These are phyloP conservation scores for Candida quercuum DNA, from an alignment of 805 yeast species.

Conservation along the genomic window DNA sequence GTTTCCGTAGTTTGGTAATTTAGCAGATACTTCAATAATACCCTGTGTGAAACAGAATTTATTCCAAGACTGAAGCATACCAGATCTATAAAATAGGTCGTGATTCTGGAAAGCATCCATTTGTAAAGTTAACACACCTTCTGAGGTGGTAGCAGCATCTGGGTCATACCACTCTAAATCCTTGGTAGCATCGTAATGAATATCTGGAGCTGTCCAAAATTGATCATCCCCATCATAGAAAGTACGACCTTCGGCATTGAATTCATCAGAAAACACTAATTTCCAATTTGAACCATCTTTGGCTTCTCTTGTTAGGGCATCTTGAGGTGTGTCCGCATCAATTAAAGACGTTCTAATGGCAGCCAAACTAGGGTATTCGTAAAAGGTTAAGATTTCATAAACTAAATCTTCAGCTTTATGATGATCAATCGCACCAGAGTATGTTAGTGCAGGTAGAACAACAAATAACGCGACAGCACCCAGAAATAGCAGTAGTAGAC, in stretches of 20 bases:
- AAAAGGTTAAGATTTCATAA: slow-evolving; percentile 39
- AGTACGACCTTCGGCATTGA: slow-evolving; percentile 83
- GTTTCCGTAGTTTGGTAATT: slow-evolving; percentile 73
- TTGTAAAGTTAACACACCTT: slow-evolving; percentile 63
- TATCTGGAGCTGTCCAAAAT: slow-evolving; percentile 80
- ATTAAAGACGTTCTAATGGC: slow-evolving; percentile 48
- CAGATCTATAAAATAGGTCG: slow-evolving; percentile 76
- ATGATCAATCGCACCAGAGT: slow-evolving; percentile 54
- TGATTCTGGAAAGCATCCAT: slow-evolving; percentile 84
- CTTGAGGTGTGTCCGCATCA: slow-evolving; percentile 59
- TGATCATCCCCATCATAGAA: slow-evolving; percentile 91
- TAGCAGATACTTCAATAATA: slow-evolving; percentile 65
- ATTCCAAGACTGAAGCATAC: slow-evolving; percentile 92
- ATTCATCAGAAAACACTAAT: slow-evolving; percentile 87
- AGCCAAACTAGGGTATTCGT: slow-evolving; percentile 44
- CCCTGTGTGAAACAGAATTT: slow-evolving; percentile 88
- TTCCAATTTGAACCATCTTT: slow-evolving; percentile 63
- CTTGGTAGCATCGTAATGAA: slow-evolving; percentile 80
- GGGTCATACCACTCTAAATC: slow-evolving; percentile 97
- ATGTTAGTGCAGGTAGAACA: slow-evolving; percentile 79
- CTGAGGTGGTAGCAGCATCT: slow-evolving; percentile 73
- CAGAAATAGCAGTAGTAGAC: slow-evolving; percentile 49
- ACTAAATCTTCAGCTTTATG: slow-evolving; percentile 14
- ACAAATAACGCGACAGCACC: slow-evolving; percentile 70
- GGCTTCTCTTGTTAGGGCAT: slow-evolving; percentile 44